phyloP scores from a whole-genome alignment of 2,329 filamentous ascomycete species.

The Rhexocercosporidium sp. region DNA sequence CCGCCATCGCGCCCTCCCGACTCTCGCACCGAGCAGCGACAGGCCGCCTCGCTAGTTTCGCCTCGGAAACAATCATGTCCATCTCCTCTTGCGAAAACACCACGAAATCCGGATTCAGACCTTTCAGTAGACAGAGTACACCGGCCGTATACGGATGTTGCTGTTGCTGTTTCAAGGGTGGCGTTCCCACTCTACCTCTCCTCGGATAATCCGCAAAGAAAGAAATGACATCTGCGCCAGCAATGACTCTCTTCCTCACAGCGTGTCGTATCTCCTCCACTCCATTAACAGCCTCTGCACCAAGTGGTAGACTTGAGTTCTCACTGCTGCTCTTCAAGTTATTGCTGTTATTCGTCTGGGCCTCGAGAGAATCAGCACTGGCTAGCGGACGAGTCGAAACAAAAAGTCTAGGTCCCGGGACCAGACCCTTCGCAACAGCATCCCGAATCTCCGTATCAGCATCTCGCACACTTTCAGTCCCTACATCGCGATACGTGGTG shows the following conservation, averaged over 20 bases:
- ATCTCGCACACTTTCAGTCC: slow-evolving; percentile 56
- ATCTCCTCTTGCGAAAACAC: slow-evolving; percentile 56
- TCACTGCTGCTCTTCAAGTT: too few species aligned
- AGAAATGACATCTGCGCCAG: slow-evolving; percentile 57
- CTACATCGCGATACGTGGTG: slow-evolving; percentile 63
- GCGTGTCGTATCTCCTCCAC: slow-evolving; percentile 51
- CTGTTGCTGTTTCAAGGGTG: slow-evolving; percentile 30
- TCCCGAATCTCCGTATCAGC: slow-evolving; percentile 58
- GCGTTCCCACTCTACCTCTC: slow-evolving; percentile 50
- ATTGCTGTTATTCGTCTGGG: too few species aligned
- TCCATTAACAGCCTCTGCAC: slow-evolving; percentile 54
- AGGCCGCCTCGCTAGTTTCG: slow-evolving; percentile 47
- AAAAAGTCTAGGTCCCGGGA: slow-evolving; percentile 59
- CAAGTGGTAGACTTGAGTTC: slow-evolving; percentile 39
- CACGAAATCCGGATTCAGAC: slow-evolving; percentile 49
- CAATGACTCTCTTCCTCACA: slow-evolving; percentile 52
- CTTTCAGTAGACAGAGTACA: slow-evolving; percentile 37
- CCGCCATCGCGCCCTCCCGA: slow-evolving; percentile 51
- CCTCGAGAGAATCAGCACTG: slow-evolving; percentile 54
- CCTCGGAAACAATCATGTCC: slow-evolving; percentile 55
- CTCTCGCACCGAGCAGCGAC: slow-evolving; percentile 52
- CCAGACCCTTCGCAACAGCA: slow-evolving; percentile 58
- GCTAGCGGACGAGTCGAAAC: slow-evolving; percentile 58
- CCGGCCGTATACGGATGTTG: slow-evolving; percentile 12
- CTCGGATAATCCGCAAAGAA: slow-evolving; percentile 56